These are phyloP conservation scores for Microbotryum saponariae DNA, from an alignment of 1,284 basidiomycete genomes.

Conservation along the genomic window DNA sequence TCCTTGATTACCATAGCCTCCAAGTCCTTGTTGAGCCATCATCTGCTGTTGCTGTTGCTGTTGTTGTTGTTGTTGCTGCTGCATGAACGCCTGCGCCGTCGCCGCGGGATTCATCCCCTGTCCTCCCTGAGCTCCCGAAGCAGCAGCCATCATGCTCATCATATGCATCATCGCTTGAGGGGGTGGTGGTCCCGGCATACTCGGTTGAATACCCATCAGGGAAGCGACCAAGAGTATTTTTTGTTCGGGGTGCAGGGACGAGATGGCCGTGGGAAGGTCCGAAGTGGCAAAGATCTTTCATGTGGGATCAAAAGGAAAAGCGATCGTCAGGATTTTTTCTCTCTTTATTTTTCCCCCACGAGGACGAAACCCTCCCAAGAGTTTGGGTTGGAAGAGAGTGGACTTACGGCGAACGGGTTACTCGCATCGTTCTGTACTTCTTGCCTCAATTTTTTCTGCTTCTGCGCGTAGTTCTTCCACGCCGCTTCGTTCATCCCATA, in stretches of 20 bases:
- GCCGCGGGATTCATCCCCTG: constrained; percentile 6
- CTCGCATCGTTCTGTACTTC: constrained; percentile 57
- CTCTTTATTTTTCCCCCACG: too few species aligned
- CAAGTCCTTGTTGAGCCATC: background rate
- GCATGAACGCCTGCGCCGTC: constrained; percentile 43
- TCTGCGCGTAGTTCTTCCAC: constrained; percentile 85
- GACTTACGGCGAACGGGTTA: constrained; percentile 40
- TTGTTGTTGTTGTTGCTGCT: constrained; percentile 40
- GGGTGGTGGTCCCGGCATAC: constrained; percentile 5
- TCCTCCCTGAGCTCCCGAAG: background rate
- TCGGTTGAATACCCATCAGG: constrained; percentile 34
- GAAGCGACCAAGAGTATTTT: constrained; percentile 35
- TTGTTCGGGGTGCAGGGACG: constrained; percentile 32
- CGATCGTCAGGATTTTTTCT: too few species aligned
- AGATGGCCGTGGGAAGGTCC: constrained; percentile 64
- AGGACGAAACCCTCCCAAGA: too few species aligned
- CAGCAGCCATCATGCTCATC: constrained; percentile 13
- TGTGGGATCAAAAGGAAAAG: too few species aligned
- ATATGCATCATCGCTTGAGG: constrained; percentile 19
- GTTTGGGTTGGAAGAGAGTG: too few species aligned
- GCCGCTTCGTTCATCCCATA: constrained; percentile 97
- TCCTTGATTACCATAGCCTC: constrained; percentile 7
- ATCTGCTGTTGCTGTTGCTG: constrained; percentile 16
- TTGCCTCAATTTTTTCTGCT: constrained; percentile 64
- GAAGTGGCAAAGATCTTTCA: constrained; percentile 47